Evolutionary conservation across 345 rosid genomes (phyloP).

Genomic region (Mercurialis annua): DNA sequence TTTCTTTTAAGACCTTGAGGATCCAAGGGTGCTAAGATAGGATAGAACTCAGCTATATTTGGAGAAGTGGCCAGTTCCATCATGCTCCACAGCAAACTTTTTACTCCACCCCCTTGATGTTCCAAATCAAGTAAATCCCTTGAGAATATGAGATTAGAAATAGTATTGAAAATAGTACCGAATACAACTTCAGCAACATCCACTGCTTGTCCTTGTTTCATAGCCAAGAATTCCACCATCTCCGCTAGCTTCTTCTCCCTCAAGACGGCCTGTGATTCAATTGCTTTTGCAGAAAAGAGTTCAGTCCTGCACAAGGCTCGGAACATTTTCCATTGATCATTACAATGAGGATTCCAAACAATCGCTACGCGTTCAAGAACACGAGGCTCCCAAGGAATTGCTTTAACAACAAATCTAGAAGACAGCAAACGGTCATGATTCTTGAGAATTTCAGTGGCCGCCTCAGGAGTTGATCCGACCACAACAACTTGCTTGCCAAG

Average conservation of each 20-base stretch:
- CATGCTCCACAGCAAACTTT: not conserved
- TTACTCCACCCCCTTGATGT: not conserved
- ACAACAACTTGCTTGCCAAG: slow-evolving; percentile 20
- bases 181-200: slow-evolving; percentile 15
- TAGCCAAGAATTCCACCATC: slow-evolving; percentile 8
- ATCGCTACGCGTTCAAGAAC: slow-evolving; percentile 6
- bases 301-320: slow-evolving; percentile 12
- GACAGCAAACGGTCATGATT: slow-evolving; percentile 19
- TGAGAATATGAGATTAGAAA: slow-evolving; percentile 13
- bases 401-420: not conserved
- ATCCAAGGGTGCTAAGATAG: slow-evolving; percentile 9
- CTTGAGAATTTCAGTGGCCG: slow-evolving; percentile 21
- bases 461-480: slow-evolving; percentile 10
- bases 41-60: slow-evolving; percentile 11
- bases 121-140: slow-evolving; percentile 4
- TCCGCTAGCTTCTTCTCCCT: slow-evolving; percentile 17
- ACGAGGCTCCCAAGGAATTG: not conserved
- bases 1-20: slow-evolving; percentile 15
- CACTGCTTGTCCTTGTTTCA: slow-evolving; percentile 12
- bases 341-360: slow-evolving; percentile 1
- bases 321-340: not conserved
- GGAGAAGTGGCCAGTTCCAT: not conserved
- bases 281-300: slow-evolving; percentile 19
- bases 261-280: slow-evolving; percentile 7
- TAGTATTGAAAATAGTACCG: slow-evolving; percentile 7